A percentile compares a stretch with the other conserved stretches of the same genome.
These are phyloP conservation scores for Waltergamsia citrina DNA, from an alignment of 2,329 filamentous ascomycete species.

Conservation along the genomic window DNA sequence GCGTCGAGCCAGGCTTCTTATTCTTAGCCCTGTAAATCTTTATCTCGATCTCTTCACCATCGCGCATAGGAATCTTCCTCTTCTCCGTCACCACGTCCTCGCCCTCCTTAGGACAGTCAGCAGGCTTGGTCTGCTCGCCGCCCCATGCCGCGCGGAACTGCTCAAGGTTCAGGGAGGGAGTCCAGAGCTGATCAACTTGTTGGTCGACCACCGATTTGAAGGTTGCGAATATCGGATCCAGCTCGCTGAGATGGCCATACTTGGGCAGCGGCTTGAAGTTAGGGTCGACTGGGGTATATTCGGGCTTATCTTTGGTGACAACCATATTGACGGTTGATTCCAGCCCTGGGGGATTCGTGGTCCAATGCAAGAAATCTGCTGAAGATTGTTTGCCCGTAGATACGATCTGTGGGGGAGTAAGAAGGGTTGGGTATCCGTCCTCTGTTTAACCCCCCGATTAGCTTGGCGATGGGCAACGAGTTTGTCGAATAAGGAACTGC, in stretches of 20 bases:
- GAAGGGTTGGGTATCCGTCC: no score
- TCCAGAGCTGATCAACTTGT: conserved; percentile 16
- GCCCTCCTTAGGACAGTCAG: conserved; percentile 19
- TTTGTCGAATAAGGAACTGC: no score
- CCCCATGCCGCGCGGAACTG: conserved; percentile 17
- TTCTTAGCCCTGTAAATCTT: conserved; percentile 20
- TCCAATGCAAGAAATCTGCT: no score
- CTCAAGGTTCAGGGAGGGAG: conserved; percentile 13
- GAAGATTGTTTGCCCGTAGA: no score
- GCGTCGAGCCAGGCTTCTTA: conserved; percentile 11
- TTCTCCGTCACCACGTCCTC: conserved; percentile 20
- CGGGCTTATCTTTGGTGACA: conserved; percentile 14
- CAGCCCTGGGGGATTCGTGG: no score
- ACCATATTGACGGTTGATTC: conserved; percentile 12
- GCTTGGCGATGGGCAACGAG: no score
- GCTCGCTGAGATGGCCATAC: conserved; percentile 21
- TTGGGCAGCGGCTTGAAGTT: conserved; percentile 22
- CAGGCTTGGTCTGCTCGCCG: conserved; percentile 11
- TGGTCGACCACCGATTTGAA: conserved; percentile 15
- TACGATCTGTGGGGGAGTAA: no score
- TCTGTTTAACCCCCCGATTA: no score
- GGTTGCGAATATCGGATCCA: conserved; percentile 18
- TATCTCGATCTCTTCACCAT: conserved; percentile 21
- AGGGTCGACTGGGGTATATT: conserved; percentile 16
- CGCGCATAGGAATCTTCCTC: conserved; percentile 17